Evolutionary conservation across 1,284 basidiomycete genomes (phyloP), one percentile per base, ranked within the genome.

Genomic region (Wallemia hederae): DNA sequence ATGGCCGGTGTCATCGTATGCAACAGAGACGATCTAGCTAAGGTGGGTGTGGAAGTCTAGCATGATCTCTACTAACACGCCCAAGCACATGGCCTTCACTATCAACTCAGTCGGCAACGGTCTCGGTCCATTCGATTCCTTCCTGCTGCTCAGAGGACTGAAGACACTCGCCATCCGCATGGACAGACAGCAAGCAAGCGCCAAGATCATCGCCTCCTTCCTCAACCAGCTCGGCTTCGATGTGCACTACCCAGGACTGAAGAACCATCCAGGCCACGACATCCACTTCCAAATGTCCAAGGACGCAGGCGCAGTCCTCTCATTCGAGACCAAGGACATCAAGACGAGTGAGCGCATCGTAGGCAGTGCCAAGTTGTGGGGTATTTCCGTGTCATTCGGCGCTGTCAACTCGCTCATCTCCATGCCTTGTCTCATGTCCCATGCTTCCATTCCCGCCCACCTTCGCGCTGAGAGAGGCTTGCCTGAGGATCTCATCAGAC

Each of bases 371-470:
- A 78, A 88, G 59, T 74, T 99, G 28, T 98, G 92, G 91, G 89
- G 92, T 29, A 96, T 99, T 68, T 89, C 84, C 64, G 94, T 98
- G 66, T 90, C 86, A 67, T 98, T 99, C 70, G 94, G 94, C 28
- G 91, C 88, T 65, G 91, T 99, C 66, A 98, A 99, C 75, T 89
- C 85, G 68, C 73, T 99, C 69, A 98, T 98, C 72, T 91, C 87
- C 66, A 98, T 99, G 94, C 94, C 94, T 56, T 98, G 94, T 71
- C 81, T 91, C 66, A 98, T 99, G 94, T 94, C 89, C 26, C 94
- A 99, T 72, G 91, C 94, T 27, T 97, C 91, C 39, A 99, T 99
- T 66, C 90, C 96, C 68, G 80, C 92, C 28, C 85, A 87, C 31
- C 81, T 82, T 24, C 83, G 94, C 33, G 89, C 88, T 27, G 90